Evolutionary conservation across 1,284 basidiomycete species (phyloP).

Genomic region (Neolentinus lepideus): DNA sequence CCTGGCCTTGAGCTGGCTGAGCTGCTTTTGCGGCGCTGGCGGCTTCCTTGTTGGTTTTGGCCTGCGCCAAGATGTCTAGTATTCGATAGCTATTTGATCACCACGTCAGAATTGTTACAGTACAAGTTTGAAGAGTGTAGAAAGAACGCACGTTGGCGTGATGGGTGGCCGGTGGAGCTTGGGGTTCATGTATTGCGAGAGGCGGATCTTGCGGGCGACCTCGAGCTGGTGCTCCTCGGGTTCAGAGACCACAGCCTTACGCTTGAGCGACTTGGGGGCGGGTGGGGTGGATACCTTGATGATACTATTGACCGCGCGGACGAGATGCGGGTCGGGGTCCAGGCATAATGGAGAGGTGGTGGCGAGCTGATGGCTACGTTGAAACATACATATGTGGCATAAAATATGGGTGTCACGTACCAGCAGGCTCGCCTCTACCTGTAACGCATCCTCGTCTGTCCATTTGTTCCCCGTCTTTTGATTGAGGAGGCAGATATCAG

Average conservation of each 20-base stretch:
- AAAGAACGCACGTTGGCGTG: conserved; percentile 36
- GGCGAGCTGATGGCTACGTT: conserved; percentile 48
- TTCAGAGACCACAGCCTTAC: conserved; percentile 62
- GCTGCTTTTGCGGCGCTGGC: neutral
- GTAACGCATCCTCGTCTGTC: conserved; percentile 63
- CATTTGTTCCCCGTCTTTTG: conserved; percentile 46
- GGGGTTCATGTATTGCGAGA: conserved; percentile 72
- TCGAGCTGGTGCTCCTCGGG: conserved; percentile 68
- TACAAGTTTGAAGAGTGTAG: neutral
- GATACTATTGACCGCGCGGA: conserved; percentile 65
- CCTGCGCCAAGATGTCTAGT: neutral
- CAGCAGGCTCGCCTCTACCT: conserved; percentile 63
- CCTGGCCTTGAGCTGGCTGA: neutral
- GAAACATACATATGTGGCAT: conserved; percentile 7
- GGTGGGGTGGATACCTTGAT: conserved; percentile 62
- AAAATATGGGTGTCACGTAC: conserved; percentile 31
- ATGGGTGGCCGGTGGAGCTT: conserved; percentile 33
- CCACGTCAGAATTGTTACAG: neutral
- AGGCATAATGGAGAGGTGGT: conserved; percentile 69
- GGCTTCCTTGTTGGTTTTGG: neutral
- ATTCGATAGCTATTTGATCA: neutral
- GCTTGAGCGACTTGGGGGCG: conserved; percentile 62
- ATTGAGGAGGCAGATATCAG: conserved; percentile 66
- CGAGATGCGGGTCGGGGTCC: conserved; percentile 66
- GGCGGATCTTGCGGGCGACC: conserved; percentile 60